phyloP scores from a whole-genome alignment of 139 green algal species.

The Chlamydomonas incerta region DNA sequence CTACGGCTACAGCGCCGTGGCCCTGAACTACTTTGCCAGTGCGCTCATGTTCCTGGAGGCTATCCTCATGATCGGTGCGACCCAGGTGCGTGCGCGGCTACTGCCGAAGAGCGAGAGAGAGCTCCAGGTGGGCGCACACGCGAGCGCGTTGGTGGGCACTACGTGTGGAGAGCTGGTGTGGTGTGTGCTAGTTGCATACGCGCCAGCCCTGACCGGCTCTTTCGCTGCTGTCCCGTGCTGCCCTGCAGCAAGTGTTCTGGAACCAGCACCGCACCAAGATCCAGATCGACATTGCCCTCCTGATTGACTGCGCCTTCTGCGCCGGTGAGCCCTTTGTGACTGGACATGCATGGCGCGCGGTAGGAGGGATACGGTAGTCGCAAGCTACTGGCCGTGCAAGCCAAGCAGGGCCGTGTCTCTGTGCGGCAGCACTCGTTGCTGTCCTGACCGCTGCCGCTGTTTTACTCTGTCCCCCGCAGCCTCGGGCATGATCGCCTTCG shows the following conservation, averaged over 20 bases:
- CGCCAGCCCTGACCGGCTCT: too few relatives aligned
- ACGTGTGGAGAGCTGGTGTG: too few relatives aligned
- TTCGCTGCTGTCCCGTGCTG: too few relatives aligned
- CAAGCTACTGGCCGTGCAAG: too few relatives aligned
- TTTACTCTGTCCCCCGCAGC: not conserved
- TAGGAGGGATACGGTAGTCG: not conserved
- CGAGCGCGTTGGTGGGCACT: too few relatives aligned
- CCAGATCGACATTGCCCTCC: conserved; percentile 61
- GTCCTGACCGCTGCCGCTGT: not conserved
- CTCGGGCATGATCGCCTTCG: conserved; percentile 76
- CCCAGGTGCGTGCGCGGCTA: conserved; percentile 57
- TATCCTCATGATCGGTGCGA: conserved; percentile 49
- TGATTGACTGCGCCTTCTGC: conserved; percentile 71
- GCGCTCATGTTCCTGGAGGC: conserved; percentile 65
- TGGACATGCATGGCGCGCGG: not conserved
- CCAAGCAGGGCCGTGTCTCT: too few relatives aligned
- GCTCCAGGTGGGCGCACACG: too few relatives aligned
- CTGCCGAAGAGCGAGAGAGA: too few relatives aligned
- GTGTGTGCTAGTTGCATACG: too few relatives aligned
- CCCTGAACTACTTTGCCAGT: conserved; percentile 67
- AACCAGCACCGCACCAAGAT: conserved; percentile 47
- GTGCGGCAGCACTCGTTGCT: too few relatives aligned
- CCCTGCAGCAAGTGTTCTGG: conserved; percentile 25
- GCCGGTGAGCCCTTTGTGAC: too few relatives aligned
- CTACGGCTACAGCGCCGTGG: conserved; percentile 49